These are phyloP conservation scores for Diversispora epigaea DNA, from an alignment of 192 early-diverging fungal species.

Conservation along the genomic window DNA sequence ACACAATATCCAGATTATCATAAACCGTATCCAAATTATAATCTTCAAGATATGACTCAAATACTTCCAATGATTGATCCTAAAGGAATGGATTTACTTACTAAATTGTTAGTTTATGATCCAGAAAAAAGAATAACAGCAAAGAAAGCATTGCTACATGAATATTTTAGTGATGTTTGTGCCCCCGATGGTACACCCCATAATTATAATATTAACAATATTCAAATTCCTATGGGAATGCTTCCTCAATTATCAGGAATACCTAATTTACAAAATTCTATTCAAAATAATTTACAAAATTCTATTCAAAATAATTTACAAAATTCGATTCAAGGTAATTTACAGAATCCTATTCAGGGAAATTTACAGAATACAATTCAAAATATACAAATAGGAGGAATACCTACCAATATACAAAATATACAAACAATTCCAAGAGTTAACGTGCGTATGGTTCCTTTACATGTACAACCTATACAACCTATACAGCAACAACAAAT, in stretches of 20 bases:
- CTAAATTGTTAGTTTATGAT: conserved; percentile 73
- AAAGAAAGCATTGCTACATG: conserved; percentile 63
- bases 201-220: background rate
- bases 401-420: too few species aligned
- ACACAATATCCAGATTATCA: conserved; percentile 71
- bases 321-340: too few species aligned
- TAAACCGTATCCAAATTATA: conserved; percentile 65
- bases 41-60: conserved; percentile 60
- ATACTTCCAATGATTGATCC: conserved; percentile 75
- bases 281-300: too few species aligned
- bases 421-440: too few species aligned
- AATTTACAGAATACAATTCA: too few species aligned
- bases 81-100: conserved; percentile 70
- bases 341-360: too few species aligned
- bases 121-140: conserved; percentile 64
- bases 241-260: background rate
- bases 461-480: too few species aligned
- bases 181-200: conserved; percentile 41
- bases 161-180: conserved; percentile 44
- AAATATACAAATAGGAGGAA: conserved; percentile 21
- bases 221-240: background rate
- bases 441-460: too few species aligned
- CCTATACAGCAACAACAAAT: too few species aligned
- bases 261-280: background rate
- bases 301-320: too few species aligned